Percentiles rank a stretch among this genome's conserved stretches.
These are phyloP conservation scores for Solanum boliviense DNA, from an alignment of 257 asterid species.

Conservation along the genomic window DNA sequence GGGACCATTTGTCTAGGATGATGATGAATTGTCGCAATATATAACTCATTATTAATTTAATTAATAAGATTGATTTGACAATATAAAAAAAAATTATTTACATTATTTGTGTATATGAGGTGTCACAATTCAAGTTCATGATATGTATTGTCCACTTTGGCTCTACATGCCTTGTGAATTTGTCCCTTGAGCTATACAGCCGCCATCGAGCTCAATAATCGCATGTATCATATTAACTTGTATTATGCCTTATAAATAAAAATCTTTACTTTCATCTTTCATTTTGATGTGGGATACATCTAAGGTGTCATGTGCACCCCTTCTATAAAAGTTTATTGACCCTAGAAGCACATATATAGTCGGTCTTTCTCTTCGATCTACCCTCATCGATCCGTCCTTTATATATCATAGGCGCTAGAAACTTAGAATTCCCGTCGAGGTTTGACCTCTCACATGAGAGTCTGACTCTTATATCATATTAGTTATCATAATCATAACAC, in stretches of 20 bases:
- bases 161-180: not conserved
- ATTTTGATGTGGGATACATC: not conserved
- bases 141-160: not conserved
- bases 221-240: not conserved
- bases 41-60: not conserved
- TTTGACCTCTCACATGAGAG: not conserved
- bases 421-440: rapidly evolving
- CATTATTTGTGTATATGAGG: not conserved
- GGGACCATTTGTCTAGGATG: not conserved
- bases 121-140: not conserved
- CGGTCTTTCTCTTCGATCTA: not conserved
- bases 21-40: not conserved
- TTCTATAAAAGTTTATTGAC: not conserved
- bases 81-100: not conserved
- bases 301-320: not conserved
- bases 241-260: not conserved
- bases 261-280: not conserved
- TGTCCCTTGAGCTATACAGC: not conserved
- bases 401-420: not conserved
- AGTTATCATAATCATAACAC: not conserved
- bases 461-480: not conserved
- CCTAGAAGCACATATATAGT: not conserved
- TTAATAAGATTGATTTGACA: not conserved
- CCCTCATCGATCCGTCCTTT: not conserved
- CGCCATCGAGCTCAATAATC: not conserved